These are phyloP conservation scores for Onygena corvina DNA, from an alignment of 2,329 filamentous ascomycete genomes.

Conservation along the genomic window DNA sequence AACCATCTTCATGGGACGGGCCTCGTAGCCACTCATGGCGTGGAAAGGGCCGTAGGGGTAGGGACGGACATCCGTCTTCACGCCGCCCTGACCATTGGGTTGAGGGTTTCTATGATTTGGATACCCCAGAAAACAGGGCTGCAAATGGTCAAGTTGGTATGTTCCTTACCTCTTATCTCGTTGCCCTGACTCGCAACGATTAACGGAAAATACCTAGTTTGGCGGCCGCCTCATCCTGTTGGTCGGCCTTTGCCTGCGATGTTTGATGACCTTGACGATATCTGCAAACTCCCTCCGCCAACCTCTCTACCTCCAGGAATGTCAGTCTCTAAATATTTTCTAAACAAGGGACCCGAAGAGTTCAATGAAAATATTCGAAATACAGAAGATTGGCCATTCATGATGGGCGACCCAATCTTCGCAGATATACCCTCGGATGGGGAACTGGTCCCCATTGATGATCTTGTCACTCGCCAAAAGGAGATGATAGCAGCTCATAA, in stretches of 20 bases:
- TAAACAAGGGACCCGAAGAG: constrained; percentile 32
- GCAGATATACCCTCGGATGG: constrained; percentile 33
- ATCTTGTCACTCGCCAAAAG: constrained; percentile 31
- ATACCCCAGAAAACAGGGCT: constrained; percentile 11
- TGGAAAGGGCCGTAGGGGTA: not conserved
- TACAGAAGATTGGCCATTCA: constrained; percentile 39
- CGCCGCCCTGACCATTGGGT: constrained; percentile 4
- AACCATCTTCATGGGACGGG: constrained; percentile 9
- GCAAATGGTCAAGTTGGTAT: constrained; percentile 15
- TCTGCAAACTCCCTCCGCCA: constrained; percentile 18
- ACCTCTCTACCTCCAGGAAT: constrained; percentile 24
- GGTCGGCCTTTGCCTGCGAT: constrained; percentile 21
- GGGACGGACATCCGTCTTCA: not conserved
- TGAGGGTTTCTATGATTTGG: constrained; percentile 7
- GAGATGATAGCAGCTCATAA: constrained; percentile 21
- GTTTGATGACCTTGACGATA: constrained; percentile 20
- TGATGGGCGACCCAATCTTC: constrained; percentile 41
- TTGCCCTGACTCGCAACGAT: not conserved
- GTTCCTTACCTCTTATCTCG: not conserved
- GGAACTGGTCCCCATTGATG: constrained; percentile 32
- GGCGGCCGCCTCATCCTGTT: constrained; percentile 17
- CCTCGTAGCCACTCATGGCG: constrained; percentile 6
- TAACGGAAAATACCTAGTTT: constrained; percentile 11
- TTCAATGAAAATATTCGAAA: constrained; percentile 38
- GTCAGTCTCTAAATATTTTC: constrained; percentile 42